phyloP scores from a whole-genome alignment of 2,329 filamentous ascomycete genomes.

The Fusarium sp. region DNA sequence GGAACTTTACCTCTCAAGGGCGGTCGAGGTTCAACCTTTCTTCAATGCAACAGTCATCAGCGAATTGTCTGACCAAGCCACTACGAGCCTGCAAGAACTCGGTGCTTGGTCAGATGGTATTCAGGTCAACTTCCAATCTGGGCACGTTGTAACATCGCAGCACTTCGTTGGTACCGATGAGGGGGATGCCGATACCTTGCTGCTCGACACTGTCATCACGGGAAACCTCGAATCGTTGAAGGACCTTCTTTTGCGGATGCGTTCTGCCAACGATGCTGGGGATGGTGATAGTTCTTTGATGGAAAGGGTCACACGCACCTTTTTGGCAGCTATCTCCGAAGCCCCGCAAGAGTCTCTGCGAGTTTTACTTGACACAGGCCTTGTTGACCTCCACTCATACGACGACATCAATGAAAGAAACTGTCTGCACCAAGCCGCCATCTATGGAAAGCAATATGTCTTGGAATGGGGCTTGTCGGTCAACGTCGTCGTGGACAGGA shows the following conservation, averaged over 20 bases:
- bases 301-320: conserved; percentile 88
- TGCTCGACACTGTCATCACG: conserved; percentile 86
- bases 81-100: conserved; percentile 92
- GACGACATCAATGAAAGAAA: conserved; percentile 99
- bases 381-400: conserved; percentile 91
- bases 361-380: conserved; percentile 79
- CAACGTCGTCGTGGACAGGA: conserved; percentile 80
- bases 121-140: conserved; percentile 82
- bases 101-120: conserved; percentile 98
- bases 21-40: conserved; percentile 96
- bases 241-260: conserved; percentile 83
- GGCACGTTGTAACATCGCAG: conserved; percentile 74
- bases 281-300: conserved; percentile 67
- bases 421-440: conserved; percentile 95
- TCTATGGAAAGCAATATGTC: conserved; percentile 86
- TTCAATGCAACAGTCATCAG: conserved; percentile 98
- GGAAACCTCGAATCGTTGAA: conserved; percentile 82
- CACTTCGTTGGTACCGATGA: conserved; percentile 81
- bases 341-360: conserved; percentile 81
- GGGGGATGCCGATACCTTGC: conserved; percentile 86
- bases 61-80: conserved; percentile 95
- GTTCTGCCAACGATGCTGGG: conserved; percentile 62
- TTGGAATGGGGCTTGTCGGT: conserved; percentile 79
- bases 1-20: conserved; percentile 93
- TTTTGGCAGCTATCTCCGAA: conserved; percentile 88